Evolutionary conservation across 176 grass and related monocot species (phyloP).

Genomic region (Musa schizocarpa): DNA sequence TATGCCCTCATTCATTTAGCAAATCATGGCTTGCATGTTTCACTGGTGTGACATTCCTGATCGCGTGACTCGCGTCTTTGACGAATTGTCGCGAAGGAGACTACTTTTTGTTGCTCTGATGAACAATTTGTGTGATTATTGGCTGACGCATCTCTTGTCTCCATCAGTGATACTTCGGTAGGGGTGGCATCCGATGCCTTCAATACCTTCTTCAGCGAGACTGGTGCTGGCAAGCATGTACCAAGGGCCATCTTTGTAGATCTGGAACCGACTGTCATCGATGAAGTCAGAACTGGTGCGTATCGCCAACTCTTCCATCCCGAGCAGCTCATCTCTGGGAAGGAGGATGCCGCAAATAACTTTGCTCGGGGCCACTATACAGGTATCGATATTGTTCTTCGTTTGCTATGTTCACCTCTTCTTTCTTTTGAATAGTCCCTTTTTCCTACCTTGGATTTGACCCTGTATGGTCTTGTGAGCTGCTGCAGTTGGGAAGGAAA

Average conservation of each 20-base stretch:
- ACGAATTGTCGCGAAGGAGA: no score
- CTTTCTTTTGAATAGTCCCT: not conserved
- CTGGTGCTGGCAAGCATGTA: slow-evolving; percentile 1
- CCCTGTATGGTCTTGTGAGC: not conserved
- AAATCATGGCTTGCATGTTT: no score
- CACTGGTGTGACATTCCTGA: no score
- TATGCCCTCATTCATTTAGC: no score
- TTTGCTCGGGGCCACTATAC: slow-evolving; percentile 6
- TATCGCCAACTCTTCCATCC: slow-evolving; percentile 10
- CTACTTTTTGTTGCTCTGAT: not conserved
- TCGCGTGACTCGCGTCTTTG: no score
- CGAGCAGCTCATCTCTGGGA: slow-evolving; percentile 4
- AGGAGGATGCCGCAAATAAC: slow-evolving; percentile 9
- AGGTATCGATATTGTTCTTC: not conserved
- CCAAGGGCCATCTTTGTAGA: slow-evolving; percentile 5
- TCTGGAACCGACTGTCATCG: slow-evolving; percentile 1
- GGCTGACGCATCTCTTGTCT: not conserved
- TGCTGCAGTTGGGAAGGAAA: not conserved
- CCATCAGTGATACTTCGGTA: not conserved
- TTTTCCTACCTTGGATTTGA: not conserved
- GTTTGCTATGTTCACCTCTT: not conserved
- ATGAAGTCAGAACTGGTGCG: not conserved
- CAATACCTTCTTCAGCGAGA: slow-evolving; percentile 6
- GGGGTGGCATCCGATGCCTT: not conserved
- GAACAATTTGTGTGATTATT: not conserved